Conservation (phyloP, 306 rosid genomes). For the Quercus dentata region DNA sequence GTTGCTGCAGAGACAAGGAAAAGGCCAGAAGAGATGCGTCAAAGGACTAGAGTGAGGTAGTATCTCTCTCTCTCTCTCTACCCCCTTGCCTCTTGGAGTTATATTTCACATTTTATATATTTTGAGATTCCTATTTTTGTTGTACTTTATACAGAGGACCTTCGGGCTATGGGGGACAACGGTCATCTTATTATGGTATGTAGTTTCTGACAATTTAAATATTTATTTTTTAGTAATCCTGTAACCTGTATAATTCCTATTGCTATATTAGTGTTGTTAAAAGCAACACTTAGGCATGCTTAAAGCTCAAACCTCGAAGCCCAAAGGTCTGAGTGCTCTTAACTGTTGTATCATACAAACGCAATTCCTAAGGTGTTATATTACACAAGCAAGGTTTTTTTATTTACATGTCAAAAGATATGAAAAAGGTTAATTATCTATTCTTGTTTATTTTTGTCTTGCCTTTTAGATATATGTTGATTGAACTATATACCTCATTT, state of each 20-base stretch:
- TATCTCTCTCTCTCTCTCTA: neutral
- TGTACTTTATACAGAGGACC: conserved; percentile 59
- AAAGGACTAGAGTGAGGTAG: conserved; percentile 65
- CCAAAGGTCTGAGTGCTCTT: too few relatives aligned
- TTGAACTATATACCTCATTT: too few relatives aligned
- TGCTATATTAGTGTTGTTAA: neutral
- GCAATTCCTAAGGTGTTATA: too few relatives aligned
- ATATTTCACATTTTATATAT: conserved; percentile 4
- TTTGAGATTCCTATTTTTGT: conserved; percentile 6
- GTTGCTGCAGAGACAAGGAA: conserved; percentile 94
- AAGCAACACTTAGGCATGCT: too few relatives aligned
- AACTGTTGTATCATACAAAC: too few relatives aligned
- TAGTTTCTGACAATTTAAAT: neutral
- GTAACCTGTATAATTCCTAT: neutral
- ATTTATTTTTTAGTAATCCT: neutral
- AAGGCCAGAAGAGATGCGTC: conserved; percentile 98
- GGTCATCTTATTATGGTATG: conserved; percentile 82
- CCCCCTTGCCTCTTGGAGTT: neutral
- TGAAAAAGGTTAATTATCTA: too few relatives aligned
- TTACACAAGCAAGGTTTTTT: too few relatives aligned
- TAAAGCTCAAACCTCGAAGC: too few relatives aligned
- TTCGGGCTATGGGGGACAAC: conserved; percentile 55
- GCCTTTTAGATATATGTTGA: too few relatives aligned
- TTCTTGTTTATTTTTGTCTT: too few relatives aligned
- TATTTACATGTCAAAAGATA: too few relatives aligned